Evolutionary conservation across 2,329 filamentous ascomycete genomes (phyloP).

Genomic region (Ceratocystis cubensis): DNA sequence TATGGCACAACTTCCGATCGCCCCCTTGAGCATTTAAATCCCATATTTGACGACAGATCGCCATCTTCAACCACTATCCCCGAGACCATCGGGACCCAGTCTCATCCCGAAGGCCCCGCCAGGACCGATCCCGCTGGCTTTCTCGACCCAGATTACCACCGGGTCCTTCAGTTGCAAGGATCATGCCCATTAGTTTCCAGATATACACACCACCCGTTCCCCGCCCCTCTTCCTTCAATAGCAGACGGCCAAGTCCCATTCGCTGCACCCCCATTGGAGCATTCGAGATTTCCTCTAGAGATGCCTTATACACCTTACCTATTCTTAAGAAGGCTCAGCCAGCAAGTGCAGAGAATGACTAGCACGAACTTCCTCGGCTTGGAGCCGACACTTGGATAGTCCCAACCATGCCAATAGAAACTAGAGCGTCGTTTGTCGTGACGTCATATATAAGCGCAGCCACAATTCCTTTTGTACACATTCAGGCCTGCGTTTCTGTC

Average conservation of each 20-base stretch:
- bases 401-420: no score
- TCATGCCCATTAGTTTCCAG: neutral
- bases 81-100: neutral
- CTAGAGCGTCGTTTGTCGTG: no score
- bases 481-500: no score
- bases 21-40: neutral
- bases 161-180: neutral
- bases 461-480: no score
- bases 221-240: neutral
- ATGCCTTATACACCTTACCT: neutral
- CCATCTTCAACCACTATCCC: no score
- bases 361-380: neutral
- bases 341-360: neutral
- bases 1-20: neutral
- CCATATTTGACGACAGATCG: no score
- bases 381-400: neutral
- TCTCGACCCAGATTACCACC: neutral
- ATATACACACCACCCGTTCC: neutral
- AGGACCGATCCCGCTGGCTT: neutral
- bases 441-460: no score
- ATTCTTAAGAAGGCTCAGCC: neutral
- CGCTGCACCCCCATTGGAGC: no score
- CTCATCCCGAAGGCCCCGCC: neutral
- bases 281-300: neutral
- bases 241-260: neutral